phyloP scores from a whole-genome alignment of 1,284 basidiomycete species.

The Meripilus lineatus region DNA sequence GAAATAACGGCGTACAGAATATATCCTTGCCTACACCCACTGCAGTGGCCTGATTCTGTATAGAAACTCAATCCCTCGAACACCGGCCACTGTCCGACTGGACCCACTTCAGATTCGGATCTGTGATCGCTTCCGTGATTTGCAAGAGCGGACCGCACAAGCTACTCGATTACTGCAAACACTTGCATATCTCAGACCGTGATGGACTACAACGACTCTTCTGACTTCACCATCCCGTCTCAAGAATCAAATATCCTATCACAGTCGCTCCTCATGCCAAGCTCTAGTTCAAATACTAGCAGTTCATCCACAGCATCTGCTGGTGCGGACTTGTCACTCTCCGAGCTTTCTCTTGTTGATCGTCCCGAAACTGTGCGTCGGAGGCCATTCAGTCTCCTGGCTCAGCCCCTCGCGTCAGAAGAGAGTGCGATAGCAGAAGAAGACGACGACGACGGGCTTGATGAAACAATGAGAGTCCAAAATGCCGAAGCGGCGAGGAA shows the following conservation, averaged over 20 bases:
- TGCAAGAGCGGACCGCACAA: too few species aligned
- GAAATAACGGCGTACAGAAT: too few species aligned
- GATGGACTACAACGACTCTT: slow-evolving; percentile 32
- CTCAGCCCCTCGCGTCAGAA: slow-evolving; percentile 24
- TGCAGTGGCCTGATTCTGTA: too few species aligned
- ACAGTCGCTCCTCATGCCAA: slow-evolving; percentile 40
- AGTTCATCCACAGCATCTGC: slow-evolving; percentile 40
- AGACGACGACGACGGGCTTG: slow-evolving; percentile 20
- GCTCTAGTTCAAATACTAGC: slow-evolving; percentile 26
- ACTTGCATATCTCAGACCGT: too few species aligned
- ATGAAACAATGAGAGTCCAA: slow-evolving; percentile 25
- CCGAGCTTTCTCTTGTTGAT: slow-evolving; percentile 52
- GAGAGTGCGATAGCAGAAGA: slow-evolving; percentile 25
- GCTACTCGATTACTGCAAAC: too few species aligned
- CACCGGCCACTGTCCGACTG: too few species aligned
- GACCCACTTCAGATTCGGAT: too few species aligned
- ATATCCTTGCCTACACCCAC: too few species aligned
- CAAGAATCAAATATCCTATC: slow-evolving; percentile 47
- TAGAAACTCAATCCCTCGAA: too few species aligned
- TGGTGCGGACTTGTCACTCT: slow-evolving; percentile 55
- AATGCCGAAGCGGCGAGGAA: slow-evolving; percentile 23
- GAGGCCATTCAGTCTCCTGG: slow-evolving; percentile 39
- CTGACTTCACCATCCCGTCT: slow-evolving; percentile 28
- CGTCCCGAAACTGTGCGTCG: slow-evolving; percentile 18
- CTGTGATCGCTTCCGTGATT: too few species aligned